phyloP scores from a whole-genome alignment of 2,329 filamentous ascomycete species.

The Fusarium setosum region DNA sequence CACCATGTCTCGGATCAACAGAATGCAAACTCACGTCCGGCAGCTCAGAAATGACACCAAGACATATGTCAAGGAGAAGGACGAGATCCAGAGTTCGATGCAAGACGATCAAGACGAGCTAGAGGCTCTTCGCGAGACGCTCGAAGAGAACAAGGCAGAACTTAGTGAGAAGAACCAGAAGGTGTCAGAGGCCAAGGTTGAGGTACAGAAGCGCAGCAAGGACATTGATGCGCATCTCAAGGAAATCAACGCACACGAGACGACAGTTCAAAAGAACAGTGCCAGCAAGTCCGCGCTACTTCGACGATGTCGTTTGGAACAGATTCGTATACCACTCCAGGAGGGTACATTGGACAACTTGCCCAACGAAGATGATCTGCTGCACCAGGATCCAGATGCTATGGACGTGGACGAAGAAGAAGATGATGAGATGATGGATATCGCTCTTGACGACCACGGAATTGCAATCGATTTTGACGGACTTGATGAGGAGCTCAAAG shows the following conservation, averaged over 20 bases:
- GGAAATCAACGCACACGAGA: constrained; percentile 82
- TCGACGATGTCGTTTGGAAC: constrained; percentile 91
- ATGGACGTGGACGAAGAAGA: constrained; percentile 89
- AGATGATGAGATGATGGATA: constrained; percentile 68
- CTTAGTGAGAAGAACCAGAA: constrained; percentile 77
- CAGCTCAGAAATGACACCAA: constrained; percentile 77
- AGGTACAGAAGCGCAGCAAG: constrained; percentile 86
- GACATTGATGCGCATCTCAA: constrained; percentile 81
- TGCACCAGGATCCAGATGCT: constrained; percentile 82
- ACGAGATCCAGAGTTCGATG: constrained; percentile 78
- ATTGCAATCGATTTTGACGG: constrained; percentile 89
- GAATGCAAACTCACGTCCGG: constrained; percentile 73
- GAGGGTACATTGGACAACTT: constrained; percentile 84
- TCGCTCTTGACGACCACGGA: constrained; percentile 86
- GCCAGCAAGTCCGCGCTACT: constrained; percentile 86
- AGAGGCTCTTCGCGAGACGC: constrained; percentile 77
- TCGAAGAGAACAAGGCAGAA: constrained; percentile 75
- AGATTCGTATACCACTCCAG: constrained; percentile 85
- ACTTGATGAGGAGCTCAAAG: constrained; percentile 84
- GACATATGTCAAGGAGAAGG: constrained; percentile 77
- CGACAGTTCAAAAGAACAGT: constrained; percentile 86
- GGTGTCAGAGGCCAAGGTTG: constrained; percentile 80
- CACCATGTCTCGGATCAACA: constrained; percentile 75
- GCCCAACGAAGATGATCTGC: constrained; percentile 85
- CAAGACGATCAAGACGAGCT: constrained; percentile 80